phyloP scores from a whole-genome alignment of 2,329 filamentous ascomycete species.

The Clarireedia monteithiana region DNA sequence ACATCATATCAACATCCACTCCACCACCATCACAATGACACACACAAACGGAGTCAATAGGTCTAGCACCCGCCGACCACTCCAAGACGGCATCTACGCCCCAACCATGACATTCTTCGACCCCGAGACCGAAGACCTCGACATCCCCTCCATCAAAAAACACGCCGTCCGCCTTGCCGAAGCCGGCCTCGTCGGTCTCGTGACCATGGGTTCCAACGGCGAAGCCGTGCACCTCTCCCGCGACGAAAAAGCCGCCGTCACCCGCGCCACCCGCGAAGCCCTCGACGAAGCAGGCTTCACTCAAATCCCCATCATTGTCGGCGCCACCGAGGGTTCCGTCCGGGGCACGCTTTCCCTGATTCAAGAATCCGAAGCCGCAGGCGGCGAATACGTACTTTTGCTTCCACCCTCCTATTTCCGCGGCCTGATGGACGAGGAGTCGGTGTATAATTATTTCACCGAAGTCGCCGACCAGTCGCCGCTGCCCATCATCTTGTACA shows the following conservation, averaged over 20 bases:
- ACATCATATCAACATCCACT: neutral
- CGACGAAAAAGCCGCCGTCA: constrained; percentile 69
- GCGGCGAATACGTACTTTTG: constrained; percentile 73
- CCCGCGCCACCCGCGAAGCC: constrained; percentile 69
- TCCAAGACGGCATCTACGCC: constrained; percentile 78
- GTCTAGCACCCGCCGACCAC: constrained; percentile 37
- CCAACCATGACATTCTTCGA: constrained; percentile 91
- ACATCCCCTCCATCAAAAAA: constrained; percentile 69
- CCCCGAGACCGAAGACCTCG: constrained; percentile 74
- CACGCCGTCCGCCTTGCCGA: constrained; percentile 72
- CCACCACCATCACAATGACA: constrained; percentile 10
- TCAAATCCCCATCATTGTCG: constrained; percentile 72
- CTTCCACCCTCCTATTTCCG: constrained; percentile 82
- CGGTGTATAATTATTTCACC: constrained; percentile 60
- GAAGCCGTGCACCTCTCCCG: constrained; percentile 79
- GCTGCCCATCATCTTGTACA: constrained; percentile 78
- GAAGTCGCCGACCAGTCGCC: constrained; percentile 66
- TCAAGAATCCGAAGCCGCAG: constrained; percentile 57
- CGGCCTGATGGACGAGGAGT: constrained; percentile 61
- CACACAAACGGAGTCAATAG: constrained; percentile 12
- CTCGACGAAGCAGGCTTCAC: constrained; percentile 73
- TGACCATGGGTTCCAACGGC: constrained; percentile 85
- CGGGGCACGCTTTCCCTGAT: constrained; percentile 70
- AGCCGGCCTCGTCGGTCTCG: constrained; percentile 72
- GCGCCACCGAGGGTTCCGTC: constrained; percentile 74